phyloP scores from a whole-genome alignment of 2,329 filamentous ascomycete genomes.

The Plenodomus biglobosus region DNA sequence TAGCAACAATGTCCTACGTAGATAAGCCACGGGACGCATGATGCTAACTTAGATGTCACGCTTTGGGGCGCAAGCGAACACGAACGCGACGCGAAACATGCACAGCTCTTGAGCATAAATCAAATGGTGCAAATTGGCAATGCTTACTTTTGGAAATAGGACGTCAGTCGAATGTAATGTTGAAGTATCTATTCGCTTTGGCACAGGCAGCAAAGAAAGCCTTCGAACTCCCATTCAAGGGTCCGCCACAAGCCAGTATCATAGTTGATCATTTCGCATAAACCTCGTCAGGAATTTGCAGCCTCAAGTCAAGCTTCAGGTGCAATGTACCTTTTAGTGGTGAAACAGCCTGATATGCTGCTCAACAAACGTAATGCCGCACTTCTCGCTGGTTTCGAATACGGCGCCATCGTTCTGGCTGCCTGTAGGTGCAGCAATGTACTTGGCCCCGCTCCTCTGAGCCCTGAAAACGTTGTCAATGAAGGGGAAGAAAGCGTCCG shows the following conservation, averaged over 20 bases:
- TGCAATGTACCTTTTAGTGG: conserved; percentile 60
- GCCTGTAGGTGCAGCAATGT: conserved; percentile 89
- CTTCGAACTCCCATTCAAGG: neutral
- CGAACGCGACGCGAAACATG: neutral
- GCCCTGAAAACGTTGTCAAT: conserved; percentile 97
- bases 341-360: conserved; percentile 94
- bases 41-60: neutral
- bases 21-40: neutral
- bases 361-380: conserved; percentile 92
- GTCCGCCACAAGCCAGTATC: no score
- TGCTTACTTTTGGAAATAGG: neutral
- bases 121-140: neutral
- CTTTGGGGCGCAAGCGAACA: neutral
- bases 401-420: conserved; percentile 83
- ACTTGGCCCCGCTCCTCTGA: conserved; percentile 85
- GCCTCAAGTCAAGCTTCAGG: neutral
- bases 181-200: conserved; percentile 4
- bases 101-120: neutral
- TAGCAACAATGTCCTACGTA: neutral
- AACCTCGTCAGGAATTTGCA: conserved; percentile 1
- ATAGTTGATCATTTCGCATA: conserved; percentile 5
- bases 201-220: neutral
- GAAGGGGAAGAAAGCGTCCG: conserved; percentile 98
- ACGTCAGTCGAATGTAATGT: conserved; percentile 1
- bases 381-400: conserved; percentile 86